Base-by-base conservation (phyloP, 1,284 basidiomycete genomes). In the Cerioporus squamosus region DNA sequence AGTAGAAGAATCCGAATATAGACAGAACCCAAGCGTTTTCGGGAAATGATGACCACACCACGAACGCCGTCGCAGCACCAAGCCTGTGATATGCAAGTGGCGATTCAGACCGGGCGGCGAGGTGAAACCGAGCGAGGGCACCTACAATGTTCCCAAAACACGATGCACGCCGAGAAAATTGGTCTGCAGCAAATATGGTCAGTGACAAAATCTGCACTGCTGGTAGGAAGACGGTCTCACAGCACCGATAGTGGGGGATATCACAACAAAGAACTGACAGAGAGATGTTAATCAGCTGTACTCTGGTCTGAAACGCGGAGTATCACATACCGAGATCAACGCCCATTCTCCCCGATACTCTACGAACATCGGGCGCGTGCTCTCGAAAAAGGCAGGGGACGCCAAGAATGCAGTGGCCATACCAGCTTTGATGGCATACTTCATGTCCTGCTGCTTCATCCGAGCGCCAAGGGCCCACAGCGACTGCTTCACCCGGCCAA, bases 341-440 rank as follows among this genome's bases (percentile, higher is more conserved):
- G 95, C 95, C 96, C 96, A 98, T 73, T 98, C 94, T 40, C 95
- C 95, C 68, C 88, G 83, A 68, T 90, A 95, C 51, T 85, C 83
- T 33, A 93, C 78, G 70, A 97, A 98, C 5, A 86, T 76, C 2
- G 88, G 88, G 24, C 94, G 78, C 1, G 92, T 95, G 12, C 74
- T 66, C 57, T 93, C 88, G 55, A 93, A 89, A 72, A 95, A 97
- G 0, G 94, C 94, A 2, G 94, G 94, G 2, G 88, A 81, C 1
- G 95, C 91, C 2, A 97, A 77, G 20, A 96, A 77, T 0, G 93
- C 91, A 45, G 84, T 86, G 1, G 89, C 90, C 79, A 91, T 86
- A 12, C 90, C 95, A 0, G 90, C 88, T 73, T 97, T 97, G 76
- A 97, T 81, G 0, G 94, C 91, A 74, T 94, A 97, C 67, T 93